Conservation (phyloP, 345 rosid genomes). For the Lenwebbia sp. region DNA sequence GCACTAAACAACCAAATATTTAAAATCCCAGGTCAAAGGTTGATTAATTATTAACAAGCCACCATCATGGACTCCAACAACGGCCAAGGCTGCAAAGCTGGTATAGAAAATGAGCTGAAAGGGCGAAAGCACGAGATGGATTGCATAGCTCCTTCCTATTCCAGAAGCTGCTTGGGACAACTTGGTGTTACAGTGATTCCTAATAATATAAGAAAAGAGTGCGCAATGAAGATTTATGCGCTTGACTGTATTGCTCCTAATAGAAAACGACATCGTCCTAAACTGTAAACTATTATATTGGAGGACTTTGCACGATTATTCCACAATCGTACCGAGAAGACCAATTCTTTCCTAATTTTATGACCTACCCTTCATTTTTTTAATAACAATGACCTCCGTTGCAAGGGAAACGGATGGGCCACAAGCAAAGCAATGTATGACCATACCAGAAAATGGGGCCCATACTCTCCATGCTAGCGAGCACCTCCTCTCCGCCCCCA, state of each 20-base stretch:
- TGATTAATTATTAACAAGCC: neutral
- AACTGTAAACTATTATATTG: neutral
- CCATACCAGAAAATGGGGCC: neutral
- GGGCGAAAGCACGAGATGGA: neutral
- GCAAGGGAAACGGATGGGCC: neutral
- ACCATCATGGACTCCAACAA: neutral
- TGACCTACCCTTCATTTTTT: neutral
- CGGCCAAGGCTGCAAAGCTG: neutral
- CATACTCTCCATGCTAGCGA: neutral
- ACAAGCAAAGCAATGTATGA: neutral
- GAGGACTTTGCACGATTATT: neutral
- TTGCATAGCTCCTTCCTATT: neutral
- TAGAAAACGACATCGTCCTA: accelerated
- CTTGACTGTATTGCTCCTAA: neutral
- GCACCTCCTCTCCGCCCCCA: neutral
- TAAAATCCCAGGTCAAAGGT: neutral
- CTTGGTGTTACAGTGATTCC: too few species aligned
- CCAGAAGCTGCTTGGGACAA: neutral
- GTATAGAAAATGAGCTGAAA: neutral
- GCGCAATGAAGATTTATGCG: neutral
- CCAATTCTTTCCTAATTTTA: neutral
- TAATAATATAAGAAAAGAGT: neutral
- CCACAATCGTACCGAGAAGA: neutral
- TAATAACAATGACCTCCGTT: neutral
- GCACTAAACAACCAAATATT: neutral